phyloP scores from a whole-genome alignment of 345 rosid genomes.

The Cardamine resedifolia region DNA sequence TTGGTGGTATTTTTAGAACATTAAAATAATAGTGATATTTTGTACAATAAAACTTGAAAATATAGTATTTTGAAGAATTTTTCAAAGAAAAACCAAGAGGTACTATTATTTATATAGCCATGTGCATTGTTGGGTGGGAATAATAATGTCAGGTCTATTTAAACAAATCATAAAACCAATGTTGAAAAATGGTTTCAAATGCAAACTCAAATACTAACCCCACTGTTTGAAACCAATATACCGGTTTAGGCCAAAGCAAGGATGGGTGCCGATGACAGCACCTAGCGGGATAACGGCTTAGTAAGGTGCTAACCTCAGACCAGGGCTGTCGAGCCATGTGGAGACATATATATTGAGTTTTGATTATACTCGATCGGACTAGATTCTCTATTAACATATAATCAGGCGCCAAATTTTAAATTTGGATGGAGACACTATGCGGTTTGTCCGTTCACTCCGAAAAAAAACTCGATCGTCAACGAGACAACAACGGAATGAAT shows the following conservation, averaged over 20 bases:
- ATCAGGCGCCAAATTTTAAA: too few relatives aligned
- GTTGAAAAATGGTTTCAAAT: not conserved
- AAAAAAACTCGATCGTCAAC: not conserved
- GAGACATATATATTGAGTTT: not conserved
- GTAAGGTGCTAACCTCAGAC: not conserved
- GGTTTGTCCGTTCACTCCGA: not conserved
- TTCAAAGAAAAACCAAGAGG: not conserved
- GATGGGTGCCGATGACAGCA: not conserved
- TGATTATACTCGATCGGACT: too few relatives aligned
- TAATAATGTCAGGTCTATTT: not conserved
- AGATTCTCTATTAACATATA: too few relatives aligned
- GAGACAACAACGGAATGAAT: not conserved
- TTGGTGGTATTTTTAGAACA: too few relatives aligned
- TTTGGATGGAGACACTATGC: constrained; percentile 4
- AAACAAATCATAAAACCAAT: not conserved
- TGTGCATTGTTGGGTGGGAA: not conserved
- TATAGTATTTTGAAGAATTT: too few relatives aligned
- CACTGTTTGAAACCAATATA: not conserved
- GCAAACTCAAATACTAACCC: not conserved
- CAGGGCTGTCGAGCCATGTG: not conserved
- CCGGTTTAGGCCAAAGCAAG: too few relatives aligned
- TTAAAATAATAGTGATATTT: too few relatives aligned
- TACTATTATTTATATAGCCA: not conserved
- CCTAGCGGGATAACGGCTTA: not conserved
- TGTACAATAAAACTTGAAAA: too few relatives aligned